Percentiles rank a stretch among this genome's conserved stretches.
phyloP scores from a whole-genome alignment of 192 early-diverging fungal genomes.

The Allomyces arbusculus region DNA sequence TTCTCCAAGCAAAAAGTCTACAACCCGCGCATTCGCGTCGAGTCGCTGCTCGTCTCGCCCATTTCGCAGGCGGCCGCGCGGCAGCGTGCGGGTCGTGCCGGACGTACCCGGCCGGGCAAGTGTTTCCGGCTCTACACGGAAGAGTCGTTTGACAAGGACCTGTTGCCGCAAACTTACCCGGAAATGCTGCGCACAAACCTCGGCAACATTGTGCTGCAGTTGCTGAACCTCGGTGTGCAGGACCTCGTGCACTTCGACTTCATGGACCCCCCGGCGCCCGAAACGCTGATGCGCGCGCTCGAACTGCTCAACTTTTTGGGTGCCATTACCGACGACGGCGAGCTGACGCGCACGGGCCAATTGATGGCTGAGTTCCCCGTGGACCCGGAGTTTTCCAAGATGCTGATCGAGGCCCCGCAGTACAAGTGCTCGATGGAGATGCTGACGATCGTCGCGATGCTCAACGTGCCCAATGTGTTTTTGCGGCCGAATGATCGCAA shows the following conservation, averaged over 20 bases:
- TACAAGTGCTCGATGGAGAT: constrained; percentile 85
- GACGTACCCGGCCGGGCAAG: constrained; percentile 92
- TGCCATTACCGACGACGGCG: constrained; percentile 85
- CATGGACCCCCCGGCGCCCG: constrained; percentile 97
- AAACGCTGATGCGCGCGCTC: constrained; percentile 93
- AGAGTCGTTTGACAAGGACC: constrained; percentile 75
- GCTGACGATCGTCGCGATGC: constrained; percentile 81
- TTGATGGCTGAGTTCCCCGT: constrained; percentile 91
- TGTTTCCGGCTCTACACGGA: constrained; percentile 97
- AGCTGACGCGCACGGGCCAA: constrained; percentile 63
- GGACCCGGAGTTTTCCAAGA: constrained; percentile 87
- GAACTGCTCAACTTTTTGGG: constrained; percentile 89
- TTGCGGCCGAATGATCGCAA: constrained; percentile 77
- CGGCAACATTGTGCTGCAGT: constrained; percentile 85
- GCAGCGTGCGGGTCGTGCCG: constrained; percentile 95
- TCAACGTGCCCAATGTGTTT: constrained; percentile 76
- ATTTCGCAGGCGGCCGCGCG: constrained; percentile 88
- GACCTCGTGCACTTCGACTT: constrained; percentile 98
- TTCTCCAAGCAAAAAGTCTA: constrained; percentile 99
- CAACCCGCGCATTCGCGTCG: constrained; percentile 91
- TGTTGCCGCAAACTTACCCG: constrained; percentile 94
- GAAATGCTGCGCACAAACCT: constrained; percentile 95
- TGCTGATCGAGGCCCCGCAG: constrained; percentile 66
- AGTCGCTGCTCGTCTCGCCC: constrained; percentile 81
- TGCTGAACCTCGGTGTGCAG: constrained; percentile 92